A percentile compares a stretch with the other conserved stretches of the same genome.
These are phyloP conservation scores for Digitaria exilis DNA, from an alignment of 202 grass and related monocot species.

Conservation along the genomic window DNA sequence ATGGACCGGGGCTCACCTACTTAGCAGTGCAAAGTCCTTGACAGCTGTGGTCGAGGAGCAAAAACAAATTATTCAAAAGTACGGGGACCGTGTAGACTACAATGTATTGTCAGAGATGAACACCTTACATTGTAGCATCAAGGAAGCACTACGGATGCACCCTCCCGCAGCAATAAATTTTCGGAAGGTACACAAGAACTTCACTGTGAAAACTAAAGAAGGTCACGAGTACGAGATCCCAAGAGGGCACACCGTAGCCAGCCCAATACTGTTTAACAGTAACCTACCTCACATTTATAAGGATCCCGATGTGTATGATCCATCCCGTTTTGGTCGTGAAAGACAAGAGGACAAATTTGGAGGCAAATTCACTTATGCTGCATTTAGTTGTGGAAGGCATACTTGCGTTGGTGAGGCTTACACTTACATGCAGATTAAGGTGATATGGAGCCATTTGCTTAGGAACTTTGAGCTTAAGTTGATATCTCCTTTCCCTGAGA, in stretches of 20 bases:
- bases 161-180: background rate
- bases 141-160: background rate
- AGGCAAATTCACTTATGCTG: constrained; percentile 30
- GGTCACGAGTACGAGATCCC: background rate
- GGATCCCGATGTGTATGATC: constrained; percentile 20
- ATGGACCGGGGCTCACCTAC: background rate
- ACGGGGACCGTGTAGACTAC: background rate
- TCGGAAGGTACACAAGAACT: background rate
- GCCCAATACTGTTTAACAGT: background rate
- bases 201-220: background rate
- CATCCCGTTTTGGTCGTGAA: constrained; percentile 10
- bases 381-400: constrained; percentile 38
- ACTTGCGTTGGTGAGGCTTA: background rate
- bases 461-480: constrained; percentile 51
- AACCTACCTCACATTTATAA: background rate
- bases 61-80: background rate
- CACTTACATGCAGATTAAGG: constrained; percentile 41
- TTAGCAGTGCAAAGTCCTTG: background rate
- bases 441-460: constrained; percentile 46
- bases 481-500: constrained; percentile 43
- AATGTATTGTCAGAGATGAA: background rate
- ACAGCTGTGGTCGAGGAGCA: background rate
- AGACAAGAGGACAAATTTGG: constrained; percentile 32
- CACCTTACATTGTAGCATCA: background rate
- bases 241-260: background rate